phyloP scores from a whole-genome alignment of 257 asterid genomes.

The Solanum habrochaites region DNA sequence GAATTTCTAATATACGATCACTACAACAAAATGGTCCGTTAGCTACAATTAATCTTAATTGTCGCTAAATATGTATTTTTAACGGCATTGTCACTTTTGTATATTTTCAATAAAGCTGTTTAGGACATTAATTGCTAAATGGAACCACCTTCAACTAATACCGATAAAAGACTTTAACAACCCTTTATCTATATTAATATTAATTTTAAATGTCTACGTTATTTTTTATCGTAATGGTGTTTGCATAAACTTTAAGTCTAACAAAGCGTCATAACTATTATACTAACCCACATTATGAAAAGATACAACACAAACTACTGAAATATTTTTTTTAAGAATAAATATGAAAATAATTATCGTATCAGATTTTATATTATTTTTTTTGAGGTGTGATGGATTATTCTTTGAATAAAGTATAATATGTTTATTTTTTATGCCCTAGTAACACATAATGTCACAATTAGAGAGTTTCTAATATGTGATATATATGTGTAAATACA shows the following conservation, averaged over 20 bases:
- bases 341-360: neutral
- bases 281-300: neutral
- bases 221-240: accelerated
- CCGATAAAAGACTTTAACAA: too few species aligned
- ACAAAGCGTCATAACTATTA: neutral
- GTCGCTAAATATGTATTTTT: too few species aligned
- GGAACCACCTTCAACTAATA: too few species aligned
- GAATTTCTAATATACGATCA: neutral
- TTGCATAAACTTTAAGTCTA: neutral
- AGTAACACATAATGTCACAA: neutral
- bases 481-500: neutral
- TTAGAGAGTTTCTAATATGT: neutral
- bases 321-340: too few species aligned
- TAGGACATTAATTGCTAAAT: too few species aligned
- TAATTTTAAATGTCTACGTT: too few species aligned
- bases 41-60: too few species aligned
- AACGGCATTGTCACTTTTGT: too few species aligned
- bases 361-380: neutral
- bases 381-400: neutral
- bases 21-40: too few species aligned
- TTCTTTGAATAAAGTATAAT: too few species aligned
- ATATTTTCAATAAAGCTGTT: too few species aligned
- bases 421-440: neutral
- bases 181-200: too few species aligned
- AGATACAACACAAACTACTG: neutral